phyloP scores from a whole-genome alignment of 176 grass and related monocot genomes.

The Oryza officinalis region DNA sequence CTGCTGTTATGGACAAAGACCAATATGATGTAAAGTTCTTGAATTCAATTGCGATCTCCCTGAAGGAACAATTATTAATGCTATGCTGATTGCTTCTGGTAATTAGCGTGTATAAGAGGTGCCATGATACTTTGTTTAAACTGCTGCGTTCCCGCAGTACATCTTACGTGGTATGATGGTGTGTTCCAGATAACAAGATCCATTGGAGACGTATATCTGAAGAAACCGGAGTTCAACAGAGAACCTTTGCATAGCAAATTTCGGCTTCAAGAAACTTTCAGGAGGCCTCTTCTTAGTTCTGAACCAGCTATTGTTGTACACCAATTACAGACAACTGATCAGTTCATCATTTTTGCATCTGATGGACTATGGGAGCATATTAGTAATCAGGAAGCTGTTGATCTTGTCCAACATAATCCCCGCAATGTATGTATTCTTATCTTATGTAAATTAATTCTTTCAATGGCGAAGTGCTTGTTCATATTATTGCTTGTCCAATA shows the following conservation, averaged over 20 bases:
- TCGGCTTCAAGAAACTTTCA: conserved; percentile 62
- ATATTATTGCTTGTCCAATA: conserved; percentile 8
- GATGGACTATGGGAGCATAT: conserved; percentile 98
- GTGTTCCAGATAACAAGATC: conserved; percentile 81
- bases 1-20: conserved; percentile 18
- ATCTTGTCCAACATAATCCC: conserved; percentile 68
- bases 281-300: conserved; percentile 69
- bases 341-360: conserved; percentile 93
- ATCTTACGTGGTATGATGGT: conserved; percentile 29
- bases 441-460: conserved; percentile 39
- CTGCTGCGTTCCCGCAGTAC: not conserved
- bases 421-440: conserved; percentile 69
- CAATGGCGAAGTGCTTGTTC: conserved; percentile 1
- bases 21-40: not conserved
- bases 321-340: conserved; percentile 64
- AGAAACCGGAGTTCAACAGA: conserved; percentile 81
- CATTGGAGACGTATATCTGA: conserved; percentile 94
- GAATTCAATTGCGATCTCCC: conserved; percentile 6
- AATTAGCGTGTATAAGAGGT: not conserved
- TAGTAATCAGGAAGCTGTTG: conserved; percentile 84
- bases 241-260: conserved; percentile 75
- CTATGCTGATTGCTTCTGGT: conserved; percentile 12
- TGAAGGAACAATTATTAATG: not conserved
- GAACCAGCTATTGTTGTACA: conserved; percentile 78
- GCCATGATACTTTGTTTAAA: conserved; percentile 13